Conservation (phyloP, 106 monocot genomes). For the Triglochin maritima region DNA sequence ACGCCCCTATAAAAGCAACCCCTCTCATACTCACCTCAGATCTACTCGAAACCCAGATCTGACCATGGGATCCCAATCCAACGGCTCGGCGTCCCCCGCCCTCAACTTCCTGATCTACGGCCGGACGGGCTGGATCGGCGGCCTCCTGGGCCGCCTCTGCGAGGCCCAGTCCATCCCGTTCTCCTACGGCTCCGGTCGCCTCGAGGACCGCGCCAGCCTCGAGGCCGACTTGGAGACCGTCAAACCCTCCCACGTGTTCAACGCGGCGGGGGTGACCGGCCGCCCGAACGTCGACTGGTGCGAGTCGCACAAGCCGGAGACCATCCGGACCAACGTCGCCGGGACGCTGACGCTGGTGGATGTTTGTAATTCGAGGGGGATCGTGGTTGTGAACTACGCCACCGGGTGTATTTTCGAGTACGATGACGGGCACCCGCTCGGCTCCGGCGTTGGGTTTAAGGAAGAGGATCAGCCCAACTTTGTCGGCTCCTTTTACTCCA, state of each 20-base stretch:
- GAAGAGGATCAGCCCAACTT: constrained; percentile 19
- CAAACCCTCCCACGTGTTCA: constrained; percentile 60
- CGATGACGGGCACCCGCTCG: constrained; percentile 6
- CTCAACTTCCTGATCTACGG: constrained; percentile 72
- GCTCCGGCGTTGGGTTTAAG: constrained; percentile 15
- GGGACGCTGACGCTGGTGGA: constrained; percentile 17
- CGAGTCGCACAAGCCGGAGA: constrained; percentile 60
- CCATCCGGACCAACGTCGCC: constrained; percentile 19
- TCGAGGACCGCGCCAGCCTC: constrained; percentile 42
- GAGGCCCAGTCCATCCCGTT: constrained; percentile 26
- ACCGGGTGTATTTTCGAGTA: constrained; percentile 22
- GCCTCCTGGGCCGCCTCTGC: constrained; percentile 55
- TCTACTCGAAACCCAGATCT: neutral
- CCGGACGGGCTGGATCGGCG: constrained; percentile 76
- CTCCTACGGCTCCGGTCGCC: constrained; percentile 36
- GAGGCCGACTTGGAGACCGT: constrained; percentile 34
- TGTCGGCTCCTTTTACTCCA: constrained; percentile 18
- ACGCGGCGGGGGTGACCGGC: constrained; percentile 74
- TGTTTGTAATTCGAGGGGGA: constrained; percentile 4
- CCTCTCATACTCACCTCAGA: neutral
- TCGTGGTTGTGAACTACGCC: constrained; percentile 14
- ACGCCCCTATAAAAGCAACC: too few relatives aligned
- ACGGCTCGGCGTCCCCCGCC: constrained; percentile 6
- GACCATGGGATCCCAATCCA: constrained; percentile 23
- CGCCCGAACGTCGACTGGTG: constrained; percentile 90